Evolutionary conservation across 768 basidiomycete species (phyloP), one percentile per base, ranked within the genome.

Genomic region (Lactarius sp.): DNA sequence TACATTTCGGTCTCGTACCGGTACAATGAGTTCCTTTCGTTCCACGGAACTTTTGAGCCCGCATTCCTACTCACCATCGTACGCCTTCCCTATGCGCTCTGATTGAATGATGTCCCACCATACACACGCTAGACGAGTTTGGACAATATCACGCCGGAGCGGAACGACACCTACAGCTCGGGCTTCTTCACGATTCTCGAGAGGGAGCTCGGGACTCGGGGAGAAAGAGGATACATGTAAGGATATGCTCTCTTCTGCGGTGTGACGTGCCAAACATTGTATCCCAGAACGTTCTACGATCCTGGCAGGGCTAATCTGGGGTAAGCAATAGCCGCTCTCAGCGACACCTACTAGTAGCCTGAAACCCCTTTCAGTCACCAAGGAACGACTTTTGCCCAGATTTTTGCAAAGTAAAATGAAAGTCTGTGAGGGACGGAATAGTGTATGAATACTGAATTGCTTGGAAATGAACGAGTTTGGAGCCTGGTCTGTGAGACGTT

Each of bases 41-140:
- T 84, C 69, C 76, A 67, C 20, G 87, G 87, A 14, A 81, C 81
- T 4, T 81, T 86, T 58, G 86, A 88, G 16, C 87, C 87, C 20
- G 84, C 86, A 4, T 81, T 87, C 73, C 75, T 80, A 55, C 74
- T 90, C 58, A 73, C 71, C 52, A 74, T 87, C 62, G 88, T 90
- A 63, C 58, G 86, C 77, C 52, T 67, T 39, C 44, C 42, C 37
- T 37, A 34, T 33, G 42, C 20, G 39, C 44, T 7, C 52, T 22
- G 39, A 42, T 49, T 10, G 33, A 50, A 31, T 55, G 34, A 22
- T 49, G 33, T 54, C 27, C 16, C 20, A 18, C 5, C 36, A 27
- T 53, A 50, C 44, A 16, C 39, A 20, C 46, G 52, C 33, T 61
- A 89, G 88, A 76, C 73, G 49, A 84, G 81, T 70, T 73, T 90